Percentiles rank a stretch among this genome's conserved stretches.
Conservation (phyloP, 345 rosid species). For the Erucastrum elatum region DNA sequence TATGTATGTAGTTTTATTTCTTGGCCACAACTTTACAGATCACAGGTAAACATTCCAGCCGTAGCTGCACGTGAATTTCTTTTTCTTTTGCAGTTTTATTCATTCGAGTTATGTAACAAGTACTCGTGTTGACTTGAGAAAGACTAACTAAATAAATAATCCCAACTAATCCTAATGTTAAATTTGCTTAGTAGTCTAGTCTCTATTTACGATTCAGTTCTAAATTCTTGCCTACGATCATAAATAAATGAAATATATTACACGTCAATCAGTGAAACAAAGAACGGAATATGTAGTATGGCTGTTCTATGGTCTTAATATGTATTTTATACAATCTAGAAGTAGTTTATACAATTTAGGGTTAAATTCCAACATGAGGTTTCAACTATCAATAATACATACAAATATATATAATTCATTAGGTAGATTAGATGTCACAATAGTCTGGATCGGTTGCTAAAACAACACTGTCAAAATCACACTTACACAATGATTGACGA, state of each 20-base stretch:
- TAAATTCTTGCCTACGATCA: not conserved
- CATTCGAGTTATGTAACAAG: constrained; percentile 20
- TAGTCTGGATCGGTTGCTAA: constrained; percentile 37
- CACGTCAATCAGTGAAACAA: not conserved
- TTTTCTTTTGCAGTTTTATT: not conserved
- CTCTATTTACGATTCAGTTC: not conserved
- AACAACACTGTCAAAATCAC: constrained; percentile 32
- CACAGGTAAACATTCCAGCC: constrained; percentile 31
- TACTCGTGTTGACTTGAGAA: constrained; percentile 11
- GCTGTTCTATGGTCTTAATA: not conserved
- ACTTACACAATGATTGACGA: constrained; percentile 17
- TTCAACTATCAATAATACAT: not conserved
- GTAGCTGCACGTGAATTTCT: constrained; percentile 15
- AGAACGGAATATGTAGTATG: not conserved
- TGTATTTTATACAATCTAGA: not conserved
- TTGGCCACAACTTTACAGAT: constrained; percentile 33
- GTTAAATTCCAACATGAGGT: not conserved
- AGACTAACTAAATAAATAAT: not conserved
- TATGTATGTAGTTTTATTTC: not conserved
- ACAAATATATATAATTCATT: constrained; percentile 20
- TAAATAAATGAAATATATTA: not conserved
- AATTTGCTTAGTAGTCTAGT: not conserved
- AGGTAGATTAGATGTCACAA: constrained; percentile 34
- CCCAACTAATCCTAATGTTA: not conserved
- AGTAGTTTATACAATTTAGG: not conserved